These are phyloP conservation scores for Podaxis sp. DNA, from an alignment of 768 basidiomycete species.

Conservation along the genomic window DNA sequence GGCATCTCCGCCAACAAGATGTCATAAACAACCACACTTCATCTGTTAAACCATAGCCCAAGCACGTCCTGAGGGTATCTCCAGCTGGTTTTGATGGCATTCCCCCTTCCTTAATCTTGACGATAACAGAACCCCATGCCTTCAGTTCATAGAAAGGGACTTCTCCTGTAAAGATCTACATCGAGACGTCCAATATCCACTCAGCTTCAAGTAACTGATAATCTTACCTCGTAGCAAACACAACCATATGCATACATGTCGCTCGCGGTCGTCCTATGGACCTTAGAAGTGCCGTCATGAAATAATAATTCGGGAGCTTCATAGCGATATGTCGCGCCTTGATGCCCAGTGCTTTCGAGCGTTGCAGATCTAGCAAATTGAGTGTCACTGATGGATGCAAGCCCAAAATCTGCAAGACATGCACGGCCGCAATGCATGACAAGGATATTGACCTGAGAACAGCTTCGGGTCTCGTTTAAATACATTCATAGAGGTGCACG, in stretches of 20 bases:
- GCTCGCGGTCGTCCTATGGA: not conserved
- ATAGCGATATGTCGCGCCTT: conserved; percentile 15
- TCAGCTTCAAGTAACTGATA: not conserved
- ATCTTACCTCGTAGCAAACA: conserved; percentile 14
- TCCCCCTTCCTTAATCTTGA: not conserved
- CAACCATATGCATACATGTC: conserved; percentile 15
- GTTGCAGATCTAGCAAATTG: conserved; percentile 4
- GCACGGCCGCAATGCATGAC: not conserved
- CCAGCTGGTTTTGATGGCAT: not conserved
- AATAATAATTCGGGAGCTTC: conserved; percentile 13
- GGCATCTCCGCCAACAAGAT: not conserved
- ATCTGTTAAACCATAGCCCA: not conserved
- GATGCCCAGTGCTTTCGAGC: conserved; percentile 1
- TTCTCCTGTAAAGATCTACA: conserved; percentile 16
- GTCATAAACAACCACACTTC: not conserved
- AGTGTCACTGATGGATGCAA: conserved; percentile 7
- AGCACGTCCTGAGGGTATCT: not conserved
- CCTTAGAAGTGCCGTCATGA: not conserved
- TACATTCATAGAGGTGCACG: not conserved
- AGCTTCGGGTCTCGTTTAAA: not conserved
- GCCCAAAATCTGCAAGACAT: conserved; percentile 11
- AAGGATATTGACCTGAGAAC: conserved; percentile 1
- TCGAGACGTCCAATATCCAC: too few relatives aligned
- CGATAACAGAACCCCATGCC: not conserved
- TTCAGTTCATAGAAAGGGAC: conserved; percentile 19